Conservation (phyloP, 805 yeast species). For the Wickerhamiella parazyma region DNA sequence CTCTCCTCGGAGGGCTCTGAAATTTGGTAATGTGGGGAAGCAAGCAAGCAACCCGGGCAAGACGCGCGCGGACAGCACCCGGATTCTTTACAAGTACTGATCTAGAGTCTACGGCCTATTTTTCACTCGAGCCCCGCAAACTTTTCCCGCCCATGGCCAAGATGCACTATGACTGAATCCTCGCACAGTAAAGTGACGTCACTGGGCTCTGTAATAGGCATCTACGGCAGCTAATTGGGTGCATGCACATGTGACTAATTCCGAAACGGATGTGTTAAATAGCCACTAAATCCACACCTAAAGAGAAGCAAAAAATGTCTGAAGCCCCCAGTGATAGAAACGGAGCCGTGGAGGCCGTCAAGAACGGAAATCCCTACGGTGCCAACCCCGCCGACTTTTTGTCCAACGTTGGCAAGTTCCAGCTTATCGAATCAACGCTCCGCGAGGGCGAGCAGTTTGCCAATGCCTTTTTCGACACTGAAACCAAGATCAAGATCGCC, state of each 20-base stretch:
- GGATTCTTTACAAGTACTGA: too few relatives aligned
- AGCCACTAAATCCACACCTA: not conserved
- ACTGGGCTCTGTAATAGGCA: not conserved
- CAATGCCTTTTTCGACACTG: slow-evolving; percentile 88
- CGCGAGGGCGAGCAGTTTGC: slow-evolving; percentile 99
- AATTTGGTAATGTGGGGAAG: not conserved
- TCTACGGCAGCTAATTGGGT: not conserved
- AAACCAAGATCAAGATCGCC: slow-evolving; percentile 92
- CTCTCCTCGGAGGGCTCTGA: not conserved
- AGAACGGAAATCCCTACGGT: slow-evolving; percentile 57
- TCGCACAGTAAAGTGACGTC: slow-evolving; percentile 7
- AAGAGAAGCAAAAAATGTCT: slow-evolving; percentile 7
- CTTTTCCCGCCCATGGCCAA: not conserved
- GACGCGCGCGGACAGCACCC: too few relatives aligned
- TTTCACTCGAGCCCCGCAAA: not conserved
- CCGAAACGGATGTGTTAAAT: slow-evolving; percentile 2
- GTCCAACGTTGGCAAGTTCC: slow-evolving; percentile 78
- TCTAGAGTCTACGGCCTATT: not conserved
- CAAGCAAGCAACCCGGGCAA: not conserved
- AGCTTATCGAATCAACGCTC: slow-evolving; percentile 86
- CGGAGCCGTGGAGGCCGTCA: slow-evolving; percentile 16
- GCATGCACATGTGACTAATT: slow-evolving; percentile 10
- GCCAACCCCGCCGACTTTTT: slow-evolving; percentile 88
- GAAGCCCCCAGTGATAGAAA: slow-evolving; percentile 9
- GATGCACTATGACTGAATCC: slow-evolving; percentile 6